Percentiles rank a stretch among this genome's conserved stretches.
Evolutionary conservation across 2,329 filamentous ascomycete species (phyloP).

Genomic region (Neofusicoccum sp.): DNA sequence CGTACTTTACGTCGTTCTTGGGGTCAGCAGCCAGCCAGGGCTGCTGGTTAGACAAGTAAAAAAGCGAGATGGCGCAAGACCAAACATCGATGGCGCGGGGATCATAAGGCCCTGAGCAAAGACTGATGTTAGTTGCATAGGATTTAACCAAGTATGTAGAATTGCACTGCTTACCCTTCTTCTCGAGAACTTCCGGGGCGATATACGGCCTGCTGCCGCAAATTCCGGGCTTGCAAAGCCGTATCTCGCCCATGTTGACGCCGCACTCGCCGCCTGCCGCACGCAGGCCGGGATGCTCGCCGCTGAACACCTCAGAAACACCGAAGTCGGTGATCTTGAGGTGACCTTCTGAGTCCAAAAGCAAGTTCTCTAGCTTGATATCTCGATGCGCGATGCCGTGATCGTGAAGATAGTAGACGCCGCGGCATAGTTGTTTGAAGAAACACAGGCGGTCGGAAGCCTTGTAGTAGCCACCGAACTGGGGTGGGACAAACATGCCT

Average conservation of each 20-base stretch:
- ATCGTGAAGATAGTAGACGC: slow-evolving; percentile 75
- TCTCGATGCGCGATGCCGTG: slow-evolving; percentile 88
- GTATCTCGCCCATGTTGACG: slow-evolving; percentile 67
- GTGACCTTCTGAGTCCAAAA: slow-evolving; percentile 75
- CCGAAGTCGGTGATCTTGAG: slow-evolving; percentile 93
- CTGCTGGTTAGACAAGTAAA: slow-evolving; percentile 75
- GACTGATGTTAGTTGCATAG: background rate
- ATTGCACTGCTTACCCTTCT: slow-evolving; percentile 42
- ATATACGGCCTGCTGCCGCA: slow-evolving; percentile 86
- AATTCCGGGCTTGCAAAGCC: slow-evolving; percentile 73
- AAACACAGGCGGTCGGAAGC: slow-evolving; percentile 72
- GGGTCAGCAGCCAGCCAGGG: slow-evolving; percentile 70
- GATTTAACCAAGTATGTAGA: slow-evolving; percentile 31
- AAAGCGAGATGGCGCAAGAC: slow-evolving; percentile 79
- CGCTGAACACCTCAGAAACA: slow-evolving; percentile 80
- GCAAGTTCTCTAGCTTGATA: slow-evolving; percentile 84
- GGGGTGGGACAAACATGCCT: slow-evolving; percentile 31
- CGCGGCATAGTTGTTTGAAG: slow-evolving; percentile 85
- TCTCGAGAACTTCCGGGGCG: slow-evolving; percentile 76
- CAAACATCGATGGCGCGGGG: slow-evolving; percentile 81
- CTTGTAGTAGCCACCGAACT: slow-evolving; percentile 45
- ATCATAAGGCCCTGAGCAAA: slow-evolving; percentile 57
- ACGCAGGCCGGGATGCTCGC: slow-evolving; percentile 74
- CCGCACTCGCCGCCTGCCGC: slow-evolving; percentile 72
- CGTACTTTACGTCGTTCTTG: slow-evolving; percentile 56